A percentile compares a stretch with the other conserved stretches of the same genome.
phyloP scores from a whole-genome alignment of 805 yeast species.

The Kuraishia molischiana region DNA sequence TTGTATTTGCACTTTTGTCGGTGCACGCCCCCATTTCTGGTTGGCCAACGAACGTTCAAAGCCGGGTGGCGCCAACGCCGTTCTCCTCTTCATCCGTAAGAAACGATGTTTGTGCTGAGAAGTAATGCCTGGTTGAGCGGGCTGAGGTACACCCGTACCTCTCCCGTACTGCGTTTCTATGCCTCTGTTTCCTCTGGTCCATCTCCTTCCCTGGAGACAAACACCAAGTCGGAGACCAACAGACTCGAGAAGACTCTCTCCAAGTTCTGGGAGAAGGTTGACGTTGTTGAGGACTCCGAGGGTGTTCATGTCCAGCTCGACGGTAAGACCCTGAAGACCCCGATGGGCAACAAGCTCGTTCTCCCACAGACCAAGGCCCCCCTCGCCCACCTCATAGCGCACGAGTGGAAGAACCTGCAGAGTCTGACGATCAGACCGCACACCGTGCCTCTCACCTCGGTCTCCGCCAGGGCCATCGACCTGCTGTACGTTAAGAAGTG shows the following conservation, averaged over 20 bases:
- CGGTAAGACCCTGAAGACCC: slow-evolving; percentile 71
- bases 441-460: slow-evolving; percentile 77
- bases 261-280: slow-evolving; percentile 77
- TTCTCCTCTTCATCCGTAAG: no score
- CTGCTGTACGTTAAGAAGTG: slow-evolving; percentile 31
- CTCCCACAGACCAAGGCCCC: slow-evolving; percentile 50
- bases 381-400: slow-evolving; percentile 66
- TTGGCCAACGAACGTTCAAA: no score
- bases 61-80: no score
- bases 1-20: no score
- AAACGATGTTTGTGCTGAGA: no score
- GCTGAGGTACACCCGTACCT: no score
- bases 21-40: no score
- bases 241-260: slow-evolving; percentile 57
- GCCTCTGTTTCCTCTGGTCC: not conserved
- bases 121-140: no score
- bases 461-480: slow-evolving; percentile 83
- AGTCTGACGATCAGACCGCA: slow-evolving; percentile 62
- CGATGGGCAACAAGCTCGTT: slow-evolving; percentile 61
- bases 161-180: not conserved
- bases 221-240: slow-evolving; percentile 52
- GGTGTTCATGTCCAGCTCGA: slow-evolving; percentile 56
- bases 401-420: slow-evolving; percentile 81
- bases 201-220: slow-evolving; percentile 29
- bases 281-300: slow-evolving; percentile 19